Conservation (phyloP, 352 stramenopile species). For the Blastocystis sp. region DNA sequence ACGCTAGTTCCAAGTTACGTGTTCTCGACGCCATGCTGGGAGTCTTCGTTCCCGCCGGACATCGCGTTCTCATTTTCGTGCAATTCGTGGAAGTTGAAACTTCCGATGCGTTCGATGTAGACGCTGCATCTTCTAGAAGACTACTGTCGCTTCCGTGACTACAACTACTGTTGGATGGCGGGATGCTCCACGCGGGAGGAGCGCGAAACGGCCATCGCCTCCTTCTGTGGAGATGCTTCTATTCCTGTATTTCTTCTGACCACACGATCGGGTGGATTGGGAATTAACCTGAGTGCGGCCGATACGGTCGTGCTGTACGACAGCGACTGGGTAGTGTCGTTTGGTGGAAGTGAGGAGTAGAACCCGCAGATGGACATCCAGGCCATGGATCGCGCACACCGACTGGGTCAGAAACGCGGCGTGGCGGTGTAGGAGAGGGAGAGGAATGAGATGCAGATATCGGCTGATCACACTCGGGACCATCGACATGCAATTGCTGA, state of each 20-base stretch:
- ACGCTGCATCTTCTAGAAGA: conserved; percentile 77
- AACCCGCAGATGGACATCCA: conserved; percentile 90
- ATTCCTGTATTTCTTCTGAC: conserved; percentile 90
- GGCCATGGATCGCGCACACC: conserved; percentile 77
- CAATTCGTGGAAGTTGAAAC: conserved; percentile 64
- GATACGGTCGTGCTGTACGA: conserved; percentile 99
- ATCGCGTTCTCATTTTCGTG: conserved; percentile 78
- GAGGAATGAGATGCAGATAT: background rate
- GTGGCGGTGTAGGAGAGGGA: conserved; percentile 27
- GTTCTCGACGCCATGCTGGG: conserved; percentile 74
- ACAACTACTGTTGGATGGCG: conserved; percentile 82
- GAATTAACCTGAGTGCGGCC: conserved; percentile 89
- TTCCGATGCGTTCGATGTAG: conserved; percentile 62
- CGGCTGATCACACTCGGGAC: conserved; percentile 29
- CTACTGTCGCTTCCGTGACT: conserved; percentile 74
- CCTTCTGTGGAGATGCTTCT: conserved; percentile 78
- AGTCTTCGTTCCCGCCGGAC: conserved; percentile 71
- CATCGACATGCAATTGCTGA: conserved; percentile 42
- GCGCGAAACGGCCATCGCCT: conserved; percentile 89
- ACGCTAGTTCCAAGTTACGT: conserved; percentile 67
- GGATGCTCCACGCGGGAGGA: conserved; percentile 85
- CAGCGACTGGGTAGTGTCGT: conserved; percentile 77
- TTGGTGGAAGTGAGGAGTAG: background rate
- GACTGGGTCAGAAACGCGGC: conserved; percentile 68
- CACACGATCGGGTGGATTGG: conserved; percentile 87